Conservation (phyloP, 306 rosid species). For the Gillenia trifoliata region DNA sequence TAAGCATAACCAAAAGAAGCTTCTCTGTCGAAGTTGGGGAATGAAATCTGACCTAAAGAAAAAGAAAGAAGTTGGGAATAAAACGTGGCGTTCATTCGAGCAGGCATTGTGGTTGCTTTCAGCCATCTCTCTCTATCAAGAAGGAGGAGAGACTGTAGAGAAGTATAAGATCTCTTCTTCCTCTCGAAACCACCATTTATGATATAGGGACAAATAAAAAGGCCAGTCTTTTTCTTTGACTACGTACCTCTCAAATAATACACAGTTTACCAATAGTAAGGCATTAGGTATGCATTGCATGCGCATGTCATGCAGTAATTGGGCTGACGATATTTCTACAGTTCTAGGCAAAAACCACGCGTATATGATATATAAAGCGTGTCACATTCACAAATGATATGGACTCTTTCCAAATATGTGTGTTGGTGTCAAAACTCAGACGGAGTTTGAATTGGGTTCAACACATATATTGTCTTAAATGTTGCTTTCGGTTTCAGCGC, state of each 20-base stretch:
- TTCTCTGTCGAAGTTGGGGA: not conserved
- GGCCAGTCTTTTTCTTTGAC: slow-evolving; percentile 26
- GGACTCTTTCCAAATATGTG: not conserved
- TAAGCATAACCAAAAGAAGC: not conserved
- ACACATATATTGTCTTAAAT: too few species aligned
- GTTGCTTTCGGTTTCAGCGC: too few species aligned
- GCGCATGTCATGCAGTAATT: slow-evolving; percentile 2
- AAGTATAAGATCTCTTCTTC: not conserved
- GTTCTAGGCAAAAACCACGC: not conserved
- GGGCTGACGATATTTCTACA: not conserved
- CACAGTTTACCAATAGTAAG: not conserved
- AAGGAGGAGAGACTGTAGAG: not conserved
- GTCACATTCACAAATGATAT: not conserved
- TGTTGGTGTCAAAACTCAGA: too few species aligned
- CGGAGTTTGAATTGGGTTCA: too few species aligned
- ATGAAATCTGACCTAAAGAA: too few species aligned
- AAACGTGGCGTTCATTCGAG: slow-evolving; percentile 33
- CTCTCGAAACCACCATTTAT: not conserved
- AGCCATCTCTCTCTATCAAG: slow-evolving; percentile 1
- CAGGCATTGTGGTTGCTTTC: slow-evolving; percentile 5
- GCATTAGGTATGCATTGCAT: slow-evolving; percentile 2
- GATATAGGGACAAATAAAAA: not conserved
- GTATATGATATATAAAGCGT: not conserved
- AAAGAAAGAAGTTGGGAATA: slow-evolving; percentile 15
- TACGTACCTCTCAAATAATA: not conserved